Conservation (phyloP, 2,329 filamentous ascomycete genomes). For the Colletotrichum salicis region DNA sequence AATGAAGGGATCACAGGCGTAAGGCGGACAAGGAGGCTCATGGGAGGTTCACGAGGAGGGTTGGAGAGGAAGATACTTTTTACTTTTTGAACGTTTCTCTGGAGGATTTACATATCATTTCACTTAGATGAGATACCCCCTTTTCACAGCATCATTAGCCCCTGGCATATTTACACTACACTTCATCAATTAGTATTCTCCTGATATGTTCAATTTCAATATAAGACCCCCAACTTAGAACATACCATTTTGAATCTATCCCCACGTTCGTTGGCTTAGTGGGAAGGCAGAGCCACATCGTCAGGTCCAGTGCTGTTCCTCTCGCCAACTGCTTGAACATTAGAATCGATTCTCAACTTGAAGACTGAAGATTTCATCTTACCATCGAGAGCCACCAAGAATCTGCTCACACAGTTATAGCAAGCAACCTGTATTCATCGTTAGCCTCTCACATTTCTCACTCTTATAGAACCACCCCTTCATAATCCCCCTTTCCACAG, state of each 20-base stretch:
- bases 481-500: background rate
- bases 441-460: slow-evolving; percentile 29
- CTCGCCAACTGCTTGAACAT: slow-evolving; percentile 62
- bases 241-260: background rate
- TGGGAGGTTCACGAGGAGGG: background rate
- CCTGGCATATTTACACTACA: slow-evolving; percentile 25
- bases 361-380: slow-evolving; percentile 44
- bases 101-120: slow-evolving; percentile 39
- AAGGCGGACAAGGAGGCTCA: background rate
- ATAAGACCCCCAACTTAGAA: background rate
- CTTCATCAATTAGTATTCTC: background rate
- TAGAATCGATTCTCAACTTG: slow-evolving; percentile 36
- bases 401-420: slow-evolving; percentile 88
- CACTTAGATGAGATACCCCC: slow-evolving; percentile 55
- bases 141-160: slow-evolving; percentile 34
- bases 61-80: background rate
- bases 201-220: slow-evolving; percentile 1
- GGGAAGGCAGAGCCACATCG: slow-evolving; percentile 42
- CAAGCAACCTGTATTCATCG: slow-evolving; percentile 63
- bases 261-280: slow-evolving; percentile 41
- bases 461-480: background rate
- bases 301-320: slow-evolving; percentile 64
- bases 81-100: background rate
- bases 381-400: slow-evolving; percentile 84
- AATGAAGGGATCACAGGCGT: background rate